Base-by-base conservation (phyloP, 2,329 filamentous ascomycete species). In the Colletotrichum ledebouriae region DNA sequence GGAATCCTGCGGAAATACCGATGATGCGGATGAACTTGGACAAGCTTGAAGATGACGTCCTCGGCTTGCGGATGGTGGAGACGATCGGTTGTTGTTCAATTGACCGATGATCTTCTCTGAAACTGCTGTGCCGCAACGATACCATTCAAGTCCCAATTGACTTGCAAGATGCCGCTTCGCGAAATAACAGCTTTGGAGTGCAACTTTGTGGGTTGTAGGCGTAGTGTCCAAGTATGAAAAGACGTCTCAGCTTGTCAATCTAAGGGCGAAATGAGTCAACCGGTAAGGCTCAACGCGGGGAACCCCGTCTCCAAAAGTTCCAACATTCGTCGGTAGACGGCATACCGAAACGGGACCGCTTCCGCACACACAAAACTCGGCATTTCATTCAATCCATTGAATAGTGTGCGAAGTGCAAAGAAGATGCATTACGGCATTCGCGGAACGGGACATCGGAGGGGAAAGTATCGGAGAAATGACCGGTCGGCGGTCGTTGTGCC, bases 211-310 rank as follows among this genome's bases (percentile, higher is more conserved):
- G 29, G 7, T 29, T 29, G 1, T 1, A 29, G 29, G 29, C 29
- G 29, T 29, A 9, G 29, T 29, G 29, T 9, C 4, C 29, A 9
- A 9, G 29, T 29, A 29, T 9, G 1, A 29, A 29, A 6, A 29
- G 29, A 29, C 29, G 37, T 39, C 37, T 46, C n/a, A 17, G 37
- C 37, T 53, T 20, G 44, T 63, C 41, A 3, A 37, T 22, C 25
- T 44, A 12, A 29, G 39, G 22, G 46, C 57, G 63, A 25, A 33
- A 60, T 65, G 57, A 66, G 47, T 66, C 57, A 62, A 49, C 17
- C 49, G 63, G 63, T 47, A 20, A 49, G 41, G 25, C 41, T 39
- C 20, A 22, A 47, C 47, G 62, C 29, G 57, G 63, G 57, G 57
- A 55, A 57, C 41, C 34, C 15, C 12, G 9, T 41, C 47, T 15